A percentile compares a stretch with the other conserved stretches of the same genome.
phyloP scores from a whole-genome alignment of 2,329 filamentous ascomycete genomes.

The Didymella glomerata region DNA sequence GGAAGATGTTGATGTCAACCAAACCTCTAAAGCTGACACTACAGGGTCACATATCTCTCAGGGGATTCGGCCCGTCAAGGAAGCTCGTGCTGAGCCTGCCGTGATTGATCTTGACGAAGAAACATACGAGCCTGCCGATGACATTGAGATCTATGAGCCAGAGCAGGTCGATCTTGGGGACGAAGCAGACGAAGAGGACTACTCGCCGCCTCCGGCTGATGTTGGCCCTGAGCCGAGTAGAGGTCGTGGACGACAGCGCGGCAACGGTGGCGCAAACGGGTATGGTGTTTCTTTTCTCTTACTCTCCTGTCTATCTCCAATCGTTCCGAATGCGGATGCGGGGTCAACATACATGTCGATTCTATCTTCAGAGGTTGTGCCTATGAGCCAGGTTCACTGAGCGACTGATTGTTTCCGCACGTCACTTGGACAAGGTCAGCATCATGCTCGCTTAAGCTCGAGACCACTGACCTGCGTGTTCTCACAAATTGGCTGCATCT shows the following conservation, averaged over 20 bases:
- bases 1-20: conserved; percentile 52
- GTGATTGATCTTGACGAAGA: conserved; percentile 51
- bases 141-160: conserved; percentile 51
- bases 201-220: conserved; percentile 58
- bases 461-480: background rate
- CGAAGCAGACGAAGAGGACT: conserved; percentile 53
- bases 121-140: conserved; percentile 51
- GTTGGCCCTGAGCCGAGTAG: conserved; percentile 39
- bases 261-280: conserved; percentile 40
- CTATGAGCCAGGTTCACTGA: background rate
- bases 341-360: background rate
- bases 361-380: background rate
- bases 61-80: conserved; percentile 33
- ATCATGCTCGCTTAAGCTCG: background rate
- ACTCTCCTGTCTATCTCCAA: conserved; percentile 26
- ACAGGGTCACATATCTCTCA: conserved; percentile 41
- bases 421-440: background rate
- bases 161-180: conserved; percentile 39
- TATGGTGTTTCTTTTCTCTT: conserved; percentile 34
- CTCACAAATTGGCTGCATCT: background rate
- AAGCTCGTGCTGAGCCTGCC: conserved; percentile 33
- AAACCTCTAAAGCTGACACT: conserved; percentile 42
- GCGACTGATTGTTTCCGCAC: background rate
- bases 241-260: conserved; percentile 38
- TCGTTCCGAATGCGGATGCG: no score